phyloP scores from a whole-genome alignment of 768 basidiomycete species.

The Boletus rex-veris region DNA sequence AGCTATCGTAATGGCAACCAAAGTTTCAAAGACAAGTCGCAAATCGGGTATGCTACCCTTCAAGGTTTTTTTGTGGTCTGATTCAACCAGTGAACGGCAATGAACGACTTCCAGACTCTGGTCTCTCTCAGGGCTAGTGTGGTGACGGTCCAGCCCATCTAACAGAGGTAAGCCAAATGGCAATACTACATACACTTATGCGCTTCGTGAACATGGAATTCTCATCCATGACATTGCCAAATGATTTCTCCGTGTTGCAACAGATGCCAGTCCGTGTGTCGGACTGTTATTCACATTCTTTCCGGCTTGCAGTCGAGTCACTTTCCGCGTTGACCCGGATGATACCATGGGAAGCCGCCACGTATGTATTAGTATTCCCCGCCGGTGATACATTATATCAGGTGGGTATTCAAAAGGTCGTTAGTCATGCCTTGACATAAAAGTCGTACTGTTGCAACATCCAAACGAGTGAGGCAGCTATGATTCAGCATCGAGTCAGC shows the following conservation, averaged over 20 bases:
- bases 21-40: constrained; percentile 7
- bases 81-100: not conserved
- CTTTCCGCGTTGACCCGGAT: too few species aligned
- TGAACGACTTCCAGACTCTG: not conserved
- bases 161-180: not conserved
- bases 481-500: constrained; percentile 13
- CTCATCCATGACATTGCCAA: not conserved
- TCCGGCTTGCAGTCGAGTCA: not conserved
- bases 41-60: not conserved
- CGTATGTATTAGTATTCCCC: not conserved
- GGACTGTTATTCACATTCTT: not conserved
- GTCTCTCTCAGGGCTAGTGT: too few species aligned
- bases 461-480: constrained; percentile 74
- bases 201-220: not conserved
- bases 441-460: constrained; percentile 82
- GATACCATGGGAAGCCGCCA: not conserved
- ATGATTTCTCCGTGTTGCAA: constrained; percentile 11
- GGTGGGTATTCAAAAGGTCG: not conserved
- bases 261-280: constrained; percentile 3
- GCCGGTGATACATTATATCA: not conserved
- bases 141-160: too few species aligned
- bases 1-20: constrained; percentile 10
- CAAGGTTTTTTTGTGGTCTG: not conserved
- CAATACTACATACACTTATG: too few species aligned
- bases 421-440: constrained; percentile 52